phyloP scores from a whole-genome alignment of 2,329 filamentous ascomycete genomes.

The Colletotrichum sp. region DNA sequence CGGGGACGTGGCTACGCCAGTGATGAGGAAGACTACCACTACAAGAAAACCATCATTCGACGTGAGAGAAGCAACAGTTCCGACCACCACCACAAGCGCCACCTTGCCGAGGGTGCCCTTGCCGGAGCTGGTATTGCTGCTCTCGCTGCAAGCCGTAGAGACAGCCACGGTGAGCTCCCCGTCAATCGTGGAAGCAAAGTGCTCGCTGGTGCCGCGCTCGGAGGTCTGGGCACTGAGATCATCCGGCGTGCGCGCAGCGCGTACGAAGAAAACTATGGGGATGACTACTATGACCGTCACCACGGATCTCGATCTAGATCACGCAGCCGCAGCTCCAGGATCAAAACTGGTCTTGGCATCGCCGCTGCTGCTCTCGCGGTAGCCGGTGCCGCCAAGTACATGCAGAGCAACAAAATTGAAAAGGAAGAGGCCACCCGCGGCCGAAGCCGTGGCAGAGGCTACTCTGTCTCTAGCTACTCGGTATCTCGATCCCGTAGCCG shows the following conservation, averaged over 20 bases:
- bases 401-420: constrained; percentile 64
- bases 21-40: constrained; percentile 48
- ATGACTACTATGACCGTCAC: constrained; percentile 40
- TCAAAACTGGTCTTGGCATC: constrained; percentile 67
- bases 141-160: constrained; percentile 60
- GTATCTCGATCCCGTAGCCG: constrained; percentile 45
- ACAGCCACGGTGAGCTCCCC: constrained; percentile 52
- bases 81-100: constrained; percentile 57
- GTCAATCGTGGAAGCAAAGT: constrained; percentile 64
- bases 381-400: constrained; percentile 69
- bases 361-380: constrained; percentile 69
- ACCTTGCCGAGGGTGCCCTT: constrained; percentile 68
- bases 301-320: constrained; percentile 41
- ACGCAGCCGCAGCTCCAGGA: constrained; percentile 39
- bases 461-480: constrained; percentile 38
- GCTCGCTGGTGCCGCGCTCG: constrained; percentile 65
- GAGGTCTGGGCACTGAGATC: constrained; percentile 67
- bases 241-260: constrained; percentile 65
- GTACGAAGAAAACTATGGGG: constrained; percentile 45
- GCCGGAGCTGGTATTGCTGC: constrained; percentile 68
- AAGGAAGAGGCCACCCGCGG: constrained; percentile 64
- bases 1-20: constrained; percentile 38
- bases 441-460: constrained; percentile 54
- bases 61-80: constrained; percentile 57
- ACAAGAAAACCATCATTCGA: constrained; percentile 51